Evolutionary conservation across 1,139 yeast genomes (phyloP).

Genomic region (Geotrichum histeridarum): DNA sequence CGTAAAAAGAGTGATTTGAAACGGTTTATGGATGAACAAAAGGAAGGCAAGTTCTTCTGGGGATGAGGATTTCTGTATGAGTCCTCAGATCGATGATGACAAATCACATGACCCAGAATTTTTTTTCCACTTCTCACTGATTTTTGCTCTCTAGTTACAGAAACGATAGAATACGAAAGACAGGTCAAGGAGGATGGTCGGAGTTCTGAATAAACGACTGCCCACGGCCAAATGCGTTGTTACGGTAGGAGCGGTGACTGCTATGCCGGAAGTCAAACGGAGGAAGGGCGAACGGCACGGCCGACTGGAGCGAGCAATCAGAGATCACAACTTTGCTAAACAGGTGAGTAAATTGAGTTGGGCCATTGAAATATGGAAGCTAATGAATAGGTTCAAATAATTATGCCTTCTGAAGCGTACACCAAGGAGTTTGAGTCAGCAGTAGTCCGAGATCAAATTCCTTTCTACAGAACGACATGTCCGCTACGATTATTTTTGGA

Average conservation of each 20-base stretch:
- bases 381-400: neutral
- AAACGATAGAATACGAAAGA: neutral
- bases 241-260: neutral
- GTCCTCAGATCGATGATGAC: neutral
- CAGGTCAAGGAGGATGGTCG: neutral
- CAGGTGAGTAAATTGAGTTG: constrained; percentile 12
- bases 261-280: neutral
- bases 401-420: constrained; percentile 6
- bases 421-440: neutral
- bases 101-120: neutral
- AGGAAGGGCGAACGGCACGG: neutral
- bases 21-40: neutral
- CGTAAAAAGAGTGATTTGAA: neutral
- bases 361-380: neutral
- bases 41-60: neutral
- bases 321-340: constrained; percentile 22
- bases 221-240: constrained; percentile 23
- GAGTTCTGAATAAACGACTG: neutral
- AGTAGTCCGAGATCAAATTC: neutral
- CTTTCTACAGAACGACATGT: constrained; percentile 12
- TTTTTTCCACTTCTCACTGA: neutral
- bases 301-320: constrained; percentile 4
- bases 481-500: constrained; percentile 12
- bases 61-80: neutral
- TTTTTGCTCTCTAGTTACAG: neutral